Evolutionary conservation across 768 basidiomycete genomes (phyloP), one percentile per base, ranked within the genome.

Genomic region (Stropharia rugosoannulata): DNA sequence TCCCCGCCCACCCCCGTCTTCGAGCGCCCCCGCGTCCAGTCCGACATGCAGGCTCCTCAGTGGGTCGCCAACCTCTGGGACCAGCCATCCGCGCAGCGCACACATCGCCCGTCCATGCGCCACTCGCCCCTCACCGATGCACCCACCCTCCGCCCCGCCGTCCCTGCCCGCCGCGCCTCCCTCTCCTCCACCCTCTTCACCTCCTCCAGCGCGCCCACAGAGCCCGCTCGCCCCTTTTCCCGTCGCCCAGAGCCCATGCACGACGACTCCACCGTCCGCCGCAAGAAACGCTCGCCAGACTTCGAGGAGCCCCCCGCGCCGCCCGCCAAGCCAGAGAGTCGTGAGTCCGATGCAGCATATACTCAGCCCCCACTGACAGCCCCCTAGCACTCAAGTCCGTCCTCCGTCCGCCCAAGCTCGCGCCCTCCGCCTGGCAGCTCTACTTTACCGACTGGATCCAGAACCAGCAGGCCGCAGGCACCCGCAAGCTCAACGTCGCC

Each of bases 401-500:
- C 10, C 77, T 97, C 55, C 86, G 87, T 41, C 93, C 91, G 16
- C 94, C 94, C 46, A 94, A 95, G 75, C 81, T 94, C 63, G 92
- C 95, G 5, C 93, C 91, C 4, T 95, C 93, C 3, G 92, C 94
- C 52, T 97, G 95, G 95, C 95, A 97, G 71, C 81, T 97, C 42
- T 97, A 93, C 73, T 96, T 97, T 69, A 93, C 93, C 19, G 93
- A 96, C 68, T 95, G 91, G 85, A 94, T 97, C 60, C 89, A 93
- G 69, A 82, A 83, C 64, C 89, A 91, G 68, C 90, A 92, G 71
- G 85, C 86, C 56, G 81, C 83, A 19, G 88, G 85, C 56, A 84
- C 81, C 40, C 80, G 91, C 64, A 96, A 96, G 74, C 81, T 96
- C 36, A 96, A 97, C 70, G 93, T 97, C 55, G 95, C 95, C 13